Base-by-base conservation (phyloP, 192 early-diverging fungal species). In the Entophlyctis luteolus region DNA sequence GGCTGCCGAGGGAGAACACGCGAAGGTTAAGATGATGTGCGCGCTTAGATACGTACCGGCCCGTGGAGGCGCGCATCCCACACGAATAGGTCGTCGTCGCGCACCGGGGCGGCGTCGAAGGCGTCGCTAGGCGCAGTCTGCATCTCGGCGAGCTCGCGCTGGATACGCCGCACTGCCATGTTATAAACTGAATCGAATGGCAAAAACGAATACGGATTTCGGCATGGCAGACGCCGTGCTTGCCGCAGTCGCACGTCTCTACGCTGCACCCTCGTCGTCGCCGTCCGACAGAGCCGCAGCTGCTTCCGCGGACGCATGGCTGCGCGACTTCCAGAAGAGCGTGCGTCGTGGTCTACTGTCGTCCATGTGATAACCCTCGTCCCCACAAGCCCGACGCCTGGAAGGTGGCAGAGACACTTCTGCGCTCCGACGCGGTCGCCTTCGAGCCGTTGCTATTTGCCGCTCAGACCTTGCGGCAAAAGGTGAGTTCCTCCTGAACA, bases 381-480 rank as follows among this genome's bases (percentile, higher is more conserved):
- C 12, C 32, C 28, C 12, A 4, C 27, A 27, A 93, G 90, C 75
- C 83, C 4, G 82, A 87, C 60, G 91, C 95, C 52, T 97, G 95
- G 95, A 76, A 82, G n/a, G 86, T 87, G 1, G 79, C 90, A 3
- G 91, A 93, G 62, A 71, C 80, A 25, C 74, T 97, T 2, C 75
- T 97, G 16, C 83, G 81, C 46, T 65, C 79, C 25, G 77, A 82
- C 1, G 75, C 72, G 4, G 57, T 83, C 27, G 80, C 81, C 2
- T 56, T 70, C 0, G 90, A 92, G 55, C 75, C 77, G 12, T 81
- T 86, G 55, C 68, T 94, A 3, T 98, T 98, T 87, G 91, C 93
- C 2, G 95, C 95, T 5, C 95, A 98, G 74, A 98, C 91, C 14
- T 78, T 97, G 52, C 80, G 93, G 27, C 88, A 91, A 76, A 97